Percentiles rank a stretch among this genome's conserved stretches.
phyloP scores from a whole-genome alignment of 1,284 basidiomycete species.

The Pholiota adiposa region DNA sequence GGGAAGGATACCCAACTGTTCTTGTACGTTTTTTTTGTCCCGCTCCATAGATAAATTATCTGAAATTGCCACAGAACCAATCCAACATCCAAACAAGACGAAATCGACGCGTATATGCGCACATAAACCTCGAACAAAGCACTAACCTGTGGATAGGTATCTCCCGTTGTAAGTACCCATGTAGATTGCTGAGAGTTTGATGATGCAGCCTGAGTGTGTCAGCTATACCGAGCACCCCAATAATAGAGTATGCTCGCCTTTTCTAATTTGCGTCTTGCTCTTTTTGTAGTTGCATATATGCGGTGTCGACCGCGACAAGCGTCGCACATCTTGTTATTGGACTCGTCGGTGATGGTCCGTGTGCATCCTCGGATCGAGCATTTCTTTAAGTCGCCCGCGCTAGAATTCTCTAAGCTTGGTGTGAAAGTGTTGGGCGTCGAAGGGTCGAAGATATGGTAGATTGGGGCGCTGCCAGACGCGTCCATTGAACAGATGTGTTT shows the following conservation, averaged over 20 bases:
- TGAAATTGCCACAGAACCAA: not conserved
- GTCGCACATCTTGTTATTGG: conserved; percentile 55
- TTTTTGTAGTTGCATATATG: conserved; percentile 54
- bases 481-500: conserved; percentile 11
- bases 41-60: not conserved
- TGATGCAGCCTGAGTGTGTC: not conserved
- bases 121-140: not conserved
- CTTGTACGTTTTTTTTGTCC: not conserved
- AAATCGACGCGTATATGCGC: not conserved
- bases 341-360: conserved; percentile 5
- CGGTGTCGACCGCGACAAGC: conserved; percentile 54
- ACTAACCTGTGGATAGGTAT: not conserved
- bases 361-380: conserved; percentile 18
- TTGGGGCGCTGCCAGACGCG: conserved; percentile 12
- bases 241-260: conserved; percentile 38
- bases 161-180: not conserved
- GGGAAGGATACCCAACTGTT: not conserved
- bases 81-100: not conserved
- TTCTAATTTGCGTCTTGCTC: conserved; percentile 54
- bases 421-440: not conserved
- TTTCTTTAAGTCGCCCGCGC: not conserved
- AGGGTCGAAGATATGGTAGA: conserved; percentile 10
- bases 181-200: not conserved
- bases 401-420: no score
- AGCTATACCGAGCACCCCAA: conserved; percentile 21